Conservation (phyloP, 208 protist genomes). For the Vickermania ingenoplastis region DNA sequence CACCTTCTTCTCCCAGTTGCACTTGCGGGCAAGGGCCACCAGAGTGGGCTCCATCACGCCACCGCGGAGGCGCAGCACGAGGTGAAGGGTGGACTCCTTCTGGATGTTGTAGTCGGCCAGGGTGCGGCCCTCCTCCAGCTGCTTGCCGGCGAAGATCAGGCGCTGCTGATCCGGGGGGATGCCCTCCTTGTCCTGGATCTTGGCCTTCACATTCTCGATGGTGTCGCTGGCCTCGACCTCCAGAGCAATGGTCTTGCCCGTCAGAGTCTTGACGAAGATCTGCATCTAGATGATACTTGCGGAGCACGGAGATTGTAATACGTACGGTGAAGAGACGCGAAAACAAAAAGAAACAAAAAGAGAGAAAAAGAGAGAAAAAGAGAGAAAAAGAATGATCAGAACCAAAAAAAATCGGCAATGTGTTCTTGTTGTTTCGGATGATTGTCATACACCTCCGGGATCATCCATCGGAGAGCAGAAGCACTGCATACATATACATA, state of each 20-base stretch:
- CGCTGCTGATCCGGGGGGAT: constrained; percentile 93
- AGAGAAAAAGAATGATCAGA: constrained; percentile 14
- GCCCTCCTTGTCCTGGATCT: constrained; percentile 99
- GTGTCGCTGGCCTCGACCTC: constrained; percentile 96
- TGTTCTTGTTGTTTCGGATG: neutral
- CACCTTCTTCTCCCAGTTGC: constrained; percentile 98
- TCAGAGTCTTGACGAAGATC: constrained; percentile 96
- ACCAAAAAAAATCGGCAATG: neutral
- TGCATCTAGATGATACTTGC: constrained; percentile 77
- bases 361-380: constrained; percentile 7
- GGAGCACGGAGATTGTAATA: too few species aligned
- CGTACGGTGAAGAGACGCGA: too few species aligned
- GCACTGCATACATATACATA: too few species aligned
- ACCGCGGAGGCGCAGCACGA: constrained; percentile 93
- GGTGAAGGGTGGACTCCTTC: constrained; percentile 99
- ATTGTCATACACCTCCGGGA: neutral
- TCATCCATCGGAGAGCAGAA: too few species aligned
- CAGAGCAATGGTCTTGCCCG: constrained; percentile 98
- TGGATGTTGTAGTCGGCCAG: constrained; percentile 99
- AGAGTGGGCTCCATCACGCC: constrained; percentile 97
- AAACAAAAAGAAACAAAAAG: neutral
- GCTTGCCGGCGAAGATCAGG: constrained; percentile 94
- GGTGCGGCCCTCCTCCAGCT: constrained; percentile 97
- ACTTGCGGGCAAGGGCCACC: constrained; percentile 93
- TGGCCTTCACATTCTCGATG: constrained; percentile 97